phyloP scores from a whole-genome alignment of 2,329 filamentous ascomycete genomes.

The Calycina herbarum region DNA sequence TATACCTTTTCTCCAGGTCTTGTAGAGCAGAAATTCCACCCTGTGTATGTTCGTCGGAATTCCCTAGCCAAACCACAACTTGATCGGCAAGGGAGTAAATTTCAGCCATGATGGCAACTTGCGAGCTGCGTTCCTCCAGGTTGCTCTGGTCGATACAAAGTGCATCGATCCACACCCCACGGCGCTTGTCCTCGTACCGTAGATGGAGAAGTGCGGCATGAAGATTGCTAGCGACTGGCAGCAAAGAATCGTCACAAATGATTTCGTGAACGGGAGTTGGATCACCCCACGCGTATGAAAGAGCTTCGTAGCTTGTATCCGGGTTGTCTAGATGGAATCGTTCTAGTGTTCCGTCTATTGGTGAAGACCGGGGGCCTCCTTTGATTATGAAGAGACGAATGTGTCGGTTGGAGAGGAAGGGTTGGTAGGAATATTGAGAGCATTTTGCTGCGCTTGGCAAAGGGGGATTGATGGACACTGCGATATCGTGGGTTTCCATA shows the following conservation, averaged over 20 bases:
- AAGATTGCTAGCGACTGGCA: too few species aligned
- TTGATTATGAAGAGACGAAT: not conserved
- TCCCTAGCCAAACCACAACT: not conserved
- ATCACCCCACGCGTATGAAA: too few species aligned
- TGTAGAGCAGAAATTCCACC: not conserved
- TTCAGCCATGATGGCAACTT: not conserved
- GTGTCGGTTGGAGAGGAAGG: not conserved
- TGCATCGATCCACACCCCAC: too few species aligned
- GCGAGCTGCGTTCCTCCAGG: not conserved
- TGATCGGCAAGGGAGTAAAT: not conserved
- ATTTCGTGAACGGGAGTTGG: too few species aligned
- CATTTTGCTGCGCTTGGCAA: not conserved
- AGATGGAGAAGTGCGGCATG: too few species aligned
- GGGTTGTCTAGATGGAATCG: not conserved
- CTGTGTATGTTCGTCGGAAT: not conserved
- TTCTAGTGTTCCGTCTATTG: not conserved
- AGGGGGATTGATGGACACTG: too few species aligned
- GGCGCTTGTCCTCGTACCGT: too few species aligned
- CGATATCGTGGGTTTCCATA: too few species aligned
- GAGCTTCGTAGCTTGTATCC: too few species aligned
- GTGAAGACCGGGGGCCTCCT: not conserved
- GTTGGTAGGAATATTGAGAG: not conserved
- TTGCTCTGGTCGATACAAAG: too few species aligned
- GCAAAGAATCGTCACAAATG: too few species aligned
- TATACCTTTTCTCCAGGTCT: not conserved